Evolutionary conservation across 192 early-diverging fungal genomes (phyloP), one percentile per base, ranked within the genome.

Genomic region (Backusella luteola): DNA sequence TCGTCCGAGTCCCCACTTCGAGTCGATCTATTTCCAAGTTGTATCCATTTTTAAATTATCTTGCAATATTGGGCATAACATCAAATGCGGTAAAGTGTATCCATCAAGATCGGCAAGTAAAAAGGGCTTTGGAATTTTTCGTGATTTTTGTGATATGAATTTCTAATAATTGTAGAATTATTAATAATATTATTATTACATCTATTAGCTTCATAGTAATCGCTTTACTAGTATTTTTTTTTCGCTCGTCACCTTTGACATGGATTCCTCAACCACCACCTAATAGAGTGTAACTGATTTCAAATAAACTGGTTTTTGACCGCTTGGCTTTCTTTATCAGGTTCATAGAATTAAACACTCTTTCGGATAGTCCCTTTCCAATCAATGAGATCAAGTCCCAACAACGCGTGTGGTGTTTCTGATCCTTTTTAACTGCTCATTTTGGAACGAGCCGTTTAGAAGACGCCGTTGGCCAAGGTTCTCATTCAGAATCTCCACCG

Each of bases 61-160:
- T 29, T 66, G 34, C 0, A 81, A 68, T 5, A 75, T 67, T 11
- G 74, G 94, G 89, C 76, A 93, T 92, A 74, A 91, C 89, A 67
- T 93, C 91, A 76, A 91, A 90, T n/a, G 89, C 87, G 77, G 91
- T 90, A 83, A 32, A 88, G 91, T 66, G 93, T 80, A 44, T 92
- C 84, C 41, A 95, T 97, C 96, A 23, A 94, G 82, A 4, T 86
- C 91, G 1, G 94, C 94, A 12, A 94, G 81, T 56, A 92, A 71
- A 32, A 36, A 97, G 78, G 34, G 56, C 82, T 67, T 6, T 80
- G 12, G 77, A 90, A 32, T 12, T 39, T 39, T 93, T 76, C 90
- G 87, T 7, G 91, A 80, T 80, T 97, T 97, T 67, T 94, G 91
- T n/a, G 91, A 85, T 19, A 96, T 91, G 80, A 91, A 96, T 84